Evolutionary conservation across 1,284 basidiomycete genomes (phyloP), one percentile per base, ranked within the genome.

Genomic region (Naganishia sp.): DNA sequence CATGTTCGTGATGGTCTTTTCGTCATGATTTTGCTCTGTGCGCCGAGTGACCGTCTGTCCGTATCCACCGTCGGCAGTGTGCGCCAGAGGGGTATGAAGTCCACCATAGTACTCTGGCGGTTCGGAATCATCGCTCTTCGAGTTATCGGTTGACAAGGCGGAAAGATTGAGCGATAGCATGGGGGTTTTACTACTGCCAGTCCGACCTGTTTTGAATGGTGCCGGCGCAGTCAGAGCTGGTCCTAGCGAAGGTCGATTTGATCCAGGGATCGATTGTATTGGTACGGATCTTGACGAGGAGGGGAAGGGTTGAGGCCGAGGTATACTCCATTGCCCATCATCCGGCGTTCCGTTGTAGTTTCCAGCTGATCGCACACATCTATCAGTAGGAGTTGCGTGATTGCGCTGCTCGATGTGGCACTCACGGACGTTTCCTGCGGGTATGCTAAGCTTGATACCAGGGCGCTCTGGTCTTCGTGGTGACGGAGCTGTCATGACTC

Each of bases 371-470:
- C 36, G 18, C 3, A 9, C 6, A 15, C 50, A 2, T 23, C 10
- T 2, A 42, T 59, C 16, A 52, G 25, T 16, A 5, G 28, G 9
- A 28, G 21, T 55, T 33, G 11, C 6, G 31, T 31, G 16, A 21
- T 28, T n/a, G 44, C 6, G 21, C 18, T 33, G 25, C 55, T 33
- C 33, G 36, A 25, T 23, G 15, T 42, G 25, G 6, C 6, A 78
- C 79, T 78, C 70, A 80, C 79, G 79, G 70, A 80, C 76, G 65
- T 80, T 80, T 45, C 75, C 79, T 25, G 64, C 44, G 9, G 79
- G 79, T 33, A 80, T 80, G 52, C 64, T 66, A 5, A 80, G 67
- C 57, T 72, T 72, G 65, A 66, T 60, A 16, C 65, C 57, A 25
- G 57, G 57, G 23, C 57, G 57, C 2, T 61, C 65, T 23, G 57